Conservation (phyloP, 202 grass and related monocot genomes). For the Dendrocalamus latiflorus region DNA sequence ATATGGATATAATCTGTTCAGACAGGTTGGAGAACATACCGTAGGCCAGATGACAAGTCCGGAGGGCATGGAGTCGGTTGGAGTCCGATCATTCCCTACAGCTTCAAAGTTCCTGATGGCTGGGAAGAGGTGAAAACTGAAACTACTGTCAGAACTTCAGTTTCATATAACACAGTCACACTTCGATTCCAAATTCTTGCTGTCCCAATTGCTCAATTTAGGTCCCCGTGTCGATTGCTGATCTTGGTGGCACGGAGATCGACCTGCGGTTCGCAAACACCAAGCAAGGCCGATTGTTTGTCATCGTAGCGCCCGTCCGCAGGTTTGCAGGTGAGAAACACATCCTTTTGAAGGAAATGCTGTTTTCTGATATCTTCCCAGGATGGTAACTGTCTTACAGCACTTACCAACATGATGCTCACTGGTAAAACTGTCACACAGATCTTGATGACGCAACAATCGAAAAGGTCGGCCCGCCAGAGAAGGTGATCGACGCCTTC, state of each 20-base stretch:
- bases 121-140: slow-evolving; percentile 69
- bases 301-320: slow-evolving; percentile 75
- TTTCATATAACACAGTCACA: background rate
- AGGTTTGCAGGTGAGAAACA: slow-evolving; percentile 66
- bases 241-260: slow-evolving; percentile 94
- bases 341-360: background rate
- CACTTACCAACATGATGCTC: background rate
- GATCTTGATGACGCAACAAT: slow-evolving; percentile 67
- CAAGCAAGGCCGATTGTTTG: slow-evolving; percentile 72
- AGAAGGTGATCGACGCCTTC: slow-evolving; percentile 77
- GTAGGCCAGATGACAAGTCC: slow-evolving; percentile 89
- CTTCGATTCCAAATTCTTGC: background rate
- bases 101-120: slow-evolving; percentile 77
- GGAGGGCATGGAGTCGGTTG: slow-evolving; percentile 94
- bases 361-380: background rate
- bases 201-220: slow-evolving; percentile 5
- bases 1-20: slow-evolving; percentile 51
- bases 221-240: slow-evolving; percentile 95
- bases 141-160: background rate
- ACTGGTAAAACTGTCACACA: background rate
- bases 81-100: slow-evolving; percentile 94
- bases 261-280: slow-evolving; percentile 75
- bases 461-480: slow-evolving; percentile 62
- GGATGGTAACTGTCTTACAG: background rate
- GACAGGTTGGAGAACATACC: slow-evolving; percentile 95